These are phyloP conservation scores for Phytophthora kernoviae DNA, from an alignment of 352 stramenopile genomes.

Conservation along the genomic window DNA sequence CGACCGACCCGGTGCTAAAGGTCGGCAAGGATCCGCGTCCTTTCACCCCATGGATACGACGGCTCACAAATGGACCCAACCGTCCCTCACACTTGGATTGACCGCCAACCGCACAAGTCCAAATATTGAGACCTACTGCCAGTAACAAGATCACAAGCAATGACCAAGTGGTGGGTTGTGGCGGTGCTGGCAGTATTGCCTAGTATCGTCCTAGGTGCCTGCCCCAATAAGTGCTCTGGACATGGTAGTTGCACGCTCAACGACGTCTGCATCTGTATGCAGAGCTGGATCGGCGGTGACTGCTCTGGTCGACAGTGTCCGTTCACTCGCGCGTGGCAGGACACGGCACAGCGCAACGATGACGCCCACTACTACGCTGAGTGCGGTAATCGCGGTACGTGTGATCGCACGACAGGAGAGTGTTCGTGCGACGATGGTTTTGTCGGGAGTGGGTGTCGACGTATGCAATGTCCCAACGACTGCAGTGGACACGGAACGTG, in stretches of 20 bases:
- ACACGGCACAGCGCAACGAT: slow-evolving; percentile 48
- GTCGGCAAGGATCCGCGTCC: too few species aligned
- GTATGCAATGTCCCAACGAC: slow-evolving; percentile 53
- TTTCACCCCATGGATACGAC: too few species aligned
- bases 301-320: slow-evolving; percentile 60
- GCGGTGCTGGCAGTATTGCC: slow-evolving; percentile 49
- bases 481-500: slow-evolving; percentile 66
- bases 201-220: slow-evolving; percentile 37
- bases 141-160: slow-evolving; percentile 1
- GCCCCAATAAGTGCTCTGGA: slow-evolving; percentile 66
- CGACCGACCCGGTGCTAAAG: too few species aligned
- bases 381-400: slow-evolving; percentile 76
- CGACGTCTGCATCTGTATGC: slow-evolving; percentile 67
- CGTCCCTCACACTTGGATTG: too few species aligned
- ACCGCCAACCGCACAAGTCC: too few species aligned
- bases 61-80: too few species aligned
- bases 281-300: slow-evolving; percentile 65
- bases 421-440: slow-evolving; percentile 89
- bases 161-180: slow-evolving; percentile 34
- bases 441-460: slow-evolving; percentile 66
- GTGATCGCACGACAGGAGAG: slow-evolving; percentile 62
- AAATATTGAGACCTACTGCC: too few species aligned
- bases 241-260: slow-evolving; percentile 60
- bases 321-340: slow-evolving; percentile 60
- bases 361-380: slow-evolving; percentile 56